Evolutionary conservation across 2,329 filamentous ascomycete species (phyloP), one percentile per base, ranked within the genome.

Genomic region (Apiospora malaysiana): DNA sequence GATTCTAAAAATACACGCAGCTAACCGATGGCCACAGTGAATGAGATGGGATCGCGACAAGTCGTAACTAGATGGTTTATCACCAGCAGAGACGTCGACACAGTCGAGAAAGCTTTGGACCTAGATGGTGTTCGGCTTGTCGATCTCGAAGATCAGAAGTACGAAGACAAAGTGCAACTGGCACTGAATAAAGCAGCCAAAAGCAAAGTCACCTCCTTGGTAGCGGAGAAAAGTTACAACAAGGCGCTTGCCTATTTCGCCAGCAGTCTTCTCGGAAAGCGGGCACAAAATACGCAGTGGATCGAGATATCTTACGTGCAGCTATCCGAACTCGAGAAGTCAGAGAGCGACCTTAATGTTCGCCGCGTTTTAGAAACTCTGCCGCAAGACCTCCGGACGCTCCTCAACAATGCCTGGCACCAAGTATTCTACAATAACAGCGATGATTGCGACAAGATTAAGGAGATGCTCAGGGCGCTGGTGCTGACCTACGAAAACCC

Each of bases 241-340:
- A 82, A 80, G 67, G 83, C 83, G 1, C 76, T 84, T 1, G 77
- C 81, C 5, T 84, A 83, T 70, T 84, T 82, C 70, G 81, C 81
- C 0, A 82, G 81, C 47, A 84, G 82, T 68, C 74, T 84, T 2
- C 82, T 84, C 6, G 83, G 82, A 0, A 82, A 78, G 46, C 77
- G 83, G 43, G 83, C 83, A 0, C 81, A 83, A 9, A 84, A 83
- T 67, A 83, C 81, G 0, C 82, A 83, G 40, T 84, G 83, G 83
- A 83, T 84, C 40, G 82, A 84, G 37, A 83, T 84, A 3, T 82
- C 82, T 1, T 82, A 80, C 43, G 79, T 83, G 68, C 82, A 83
- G 27, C 79, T 84, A 0, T 76, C 80, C n/a, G 81, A 82, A 23
- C 75, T 84, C 1, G 76, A 79, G 9, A 76, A 78, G 1, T 77